Conservation (phyloP, 129 eudicot species). For the Arctium minus region DNA sequence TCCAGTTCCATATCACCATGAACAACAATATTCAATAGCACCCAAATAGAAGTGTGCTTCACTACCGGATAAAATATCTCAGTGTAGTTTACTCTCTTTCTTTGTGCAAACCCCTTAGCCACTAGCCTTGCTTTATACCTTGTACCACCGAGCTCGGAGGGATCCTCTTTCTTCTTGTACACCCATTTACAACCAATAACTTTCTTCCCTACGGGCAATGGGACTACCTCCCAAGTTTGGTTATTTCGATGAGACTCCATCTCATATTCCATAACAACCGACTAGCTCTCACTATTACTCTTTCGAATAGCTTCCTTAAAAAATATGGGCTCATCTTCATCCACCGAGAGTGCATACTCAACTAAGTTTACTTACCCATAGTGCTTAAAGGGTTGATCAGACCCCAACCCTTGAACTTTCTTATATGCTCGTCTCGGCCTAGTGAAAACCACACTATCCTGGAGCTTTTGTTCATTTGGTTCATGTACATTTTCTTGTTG, state of each 20-base stretch:
- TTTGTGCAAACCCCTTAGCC: neutral
- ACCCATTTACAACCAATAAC: neutral
- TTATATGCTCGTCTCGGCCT: neutral
- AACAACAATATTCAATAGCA: neutral
- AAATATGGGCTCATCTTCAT: neutral
- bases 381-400: neutral
- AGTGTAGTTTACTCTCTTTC: neutral
- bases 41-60: neutral
- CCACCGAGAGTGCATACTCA: neutral
- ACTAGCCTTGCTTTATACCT: neutral
- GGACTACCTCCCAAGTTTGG: neutral
- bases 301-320: neutral
- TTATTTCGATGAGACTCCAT: neutral
- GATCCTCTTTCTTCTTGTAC: neutral
- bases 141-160: neutral
- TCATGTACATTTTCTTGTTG: neutral
- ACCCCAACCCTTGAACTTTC: neutral
- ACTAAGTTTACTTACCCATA: neutral
- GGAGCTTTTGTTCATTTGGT: neutral
- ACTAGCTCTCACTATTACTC: neutral
- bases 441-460: neutral
- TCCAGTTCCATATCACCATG: neutral
- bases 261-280: neutral
- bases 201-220: neutral
- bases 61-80: neutral